Evolutionary conservation across 2,329 filamentous ascomycete species (phyloP).

Genomic region (Oidium heveae): DNA sequence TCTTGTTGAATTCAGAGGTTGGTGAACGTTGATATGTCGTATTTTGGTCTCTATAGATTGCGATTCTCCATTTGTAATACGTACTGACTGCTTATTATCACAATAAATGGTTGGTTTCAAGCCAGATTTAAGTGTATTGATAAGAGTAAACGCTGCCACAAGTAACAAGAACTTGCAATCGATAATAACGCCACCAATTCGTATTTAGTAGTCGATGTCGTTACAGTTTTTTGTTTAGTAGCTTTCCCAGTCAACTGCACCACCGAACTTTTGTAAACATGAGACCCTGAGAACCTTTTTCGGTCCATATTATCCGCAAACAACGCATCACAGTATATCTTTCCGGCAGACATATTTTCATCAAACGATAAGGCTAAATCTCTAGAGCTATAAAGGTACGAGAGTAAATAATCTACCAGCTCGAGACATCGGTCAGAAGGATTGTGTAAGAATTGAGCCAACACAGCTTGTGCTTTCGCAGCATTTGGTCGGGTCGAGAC

Average conservation of each 20-base stretch:
- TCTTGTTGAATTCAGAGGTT: not conserved
- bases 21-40: not conserved
- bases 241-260: not conserved
- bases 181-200: not conserved
- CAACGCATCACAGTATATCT: not conserved
- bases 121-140: not conserved
- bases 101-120: not conserved
- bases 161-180: not conserved
- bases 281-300: not conserved
- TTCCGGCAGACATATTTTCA: not conserved
- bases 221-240: not conserved
- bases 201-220: not conserved
- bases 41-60: not conserved
- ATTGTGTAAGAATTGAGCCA: not conserved
- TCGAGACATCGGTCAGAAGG: not conserved
- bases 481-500: not conserved
- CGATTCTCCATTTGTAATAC: not conserved
- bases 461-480: not conserved
- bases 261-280: not conserved
- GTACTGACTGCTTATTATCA: not conserved
- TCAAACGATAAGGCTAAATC: not conserved
- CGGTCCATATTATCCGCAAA: not conserved
- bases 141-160: not conserved
- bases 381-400: not conserved
- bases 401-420: not conserved